phyloP scores from a whole-genome alignment of 169 alveolate genomes.

The Plasmodium vinckei region DNA sequence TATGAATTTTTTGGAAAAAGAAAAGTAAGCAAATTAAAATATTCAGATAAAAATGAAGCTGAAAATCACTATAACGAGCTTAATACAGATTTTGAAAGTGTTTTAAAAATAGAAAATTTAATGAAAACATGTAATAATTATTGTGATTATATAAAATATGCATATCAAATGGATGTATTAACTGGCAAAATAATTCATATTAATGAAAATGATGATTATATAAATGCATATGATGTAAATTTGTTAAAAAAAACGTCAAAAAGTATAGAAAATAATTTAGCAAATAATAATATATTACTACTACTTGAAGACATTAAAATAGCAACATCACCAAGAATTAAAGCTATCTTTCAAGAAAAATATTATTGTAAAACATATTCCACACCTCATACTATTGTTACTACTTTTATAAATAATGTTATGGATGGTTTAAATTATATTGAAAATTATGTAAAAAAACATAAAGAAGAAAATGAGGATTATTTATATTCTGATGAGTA shows the following conservation, averaged over 20 bases:
- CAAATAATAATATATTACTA: conserved; percentile 32
- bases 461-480: conserved; percentile 28
- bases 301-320: conserved; percentile 68
- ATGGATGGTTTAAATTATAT: conserved; percentile 44
- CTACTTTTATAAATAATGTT: conserved; percentile 52
- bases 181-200: conserved; percentile 66
- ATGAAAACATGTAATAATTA: conserved; percentile 55
- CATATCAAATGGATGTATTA: conserved; percentile 58
- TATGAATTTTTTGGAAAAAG: no score
- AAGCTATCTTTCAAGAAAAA: conserved; percentile 62
- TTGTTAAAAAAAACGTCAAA: conserved; percentile 56
- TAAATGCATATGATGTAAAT: conserved; percentile 66
- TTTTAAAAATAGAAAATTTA: conserved; percentile 28
- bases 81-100: conserved; percentile 24
- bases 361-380: conserved; percentile 75
- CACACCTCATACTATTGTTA: conserved; percentile 56
- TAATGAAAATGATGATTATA: conserved; percentile 68
- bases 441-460: conserved; percentile 51
- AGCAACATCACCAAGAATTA: conserved; percentile 64
- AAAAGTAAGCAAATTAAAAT: no score
- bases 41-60: not conserved
- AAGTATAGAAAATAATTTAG: conserved; percentile 38
- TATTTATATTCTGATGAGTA: conserved; percentile 49
- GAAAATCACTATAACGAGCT: no score
- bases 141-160: conserved; percentile 57